These are phyloP conservation scores for Fistulifera pelliculosa DNA, from an alignment of 108 stramenopile genomes.

Conservation along the genomic window DNA sequence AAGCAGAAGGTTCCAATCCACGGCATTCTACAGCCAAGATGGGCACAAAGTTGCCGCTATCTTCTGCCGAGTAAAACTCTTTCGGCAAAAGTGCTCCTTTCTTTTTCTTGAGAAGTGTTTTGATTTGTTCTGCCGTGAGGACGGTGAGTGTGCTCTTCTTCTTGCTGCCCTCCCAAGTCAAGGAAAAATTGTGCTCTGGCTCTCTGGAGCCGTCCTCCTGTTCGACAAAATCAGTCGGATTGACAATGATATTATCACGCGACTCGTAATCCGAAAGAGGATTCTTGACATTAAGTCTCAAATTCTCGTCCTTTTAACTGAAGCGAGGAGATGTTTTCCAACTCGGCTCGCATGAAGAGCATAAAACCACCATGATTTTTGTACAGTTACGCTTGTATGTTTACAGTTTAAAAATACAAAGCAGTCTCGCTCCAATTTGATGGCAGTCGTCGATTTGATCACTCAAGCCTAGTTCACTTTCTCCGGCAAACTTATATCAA, in stretches of 20 bases:
- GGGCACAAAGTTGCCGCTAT: slow-evolving; percentile 66
- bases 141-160: slow-evolving; percentile 56
- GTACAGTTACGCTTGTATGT: no score
- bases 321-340: slow-evolving; percentile 50
- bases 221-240: slow-evolving; percentile 59
- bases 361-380: slow-evolving; percentile 71
- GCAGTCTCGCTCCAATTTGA: no score
- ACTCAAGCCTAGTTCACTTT: no score
- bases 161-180: slow-evolving; percentile 81
- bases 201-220: slow-evolving; percentile 67
- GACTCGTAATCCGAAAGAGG: slow-evolving; percentile 59
- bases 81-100: slow-evolving; percentile 30
- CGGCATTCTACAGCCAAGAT: slow-evolving; percentile 67
- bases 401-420: no score
- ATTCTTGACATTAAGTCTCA: slow-evolving; percentile 63
- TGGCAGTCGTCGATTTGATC: no score
- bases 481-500: no score
- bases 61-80: slow-evolving; percentile 40
- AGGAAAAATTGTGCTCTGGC: slow-evolving; percentile 62
- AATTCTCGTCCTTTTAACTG: slow-evolving; percentile 38
- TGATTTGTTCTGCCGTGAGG: slow-evolving; percentile 38
- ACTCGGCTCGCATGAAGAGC: slow-evolving; percentile 74
- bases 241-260: slow-evolving; percentile 71
- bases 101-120: slow-evolving; percentile 64
- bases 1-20: slow-evolving; percentile 77